Conservation (phyloP, 176 grass and related monocot species). For the Melocanna baccifera region DNA sequence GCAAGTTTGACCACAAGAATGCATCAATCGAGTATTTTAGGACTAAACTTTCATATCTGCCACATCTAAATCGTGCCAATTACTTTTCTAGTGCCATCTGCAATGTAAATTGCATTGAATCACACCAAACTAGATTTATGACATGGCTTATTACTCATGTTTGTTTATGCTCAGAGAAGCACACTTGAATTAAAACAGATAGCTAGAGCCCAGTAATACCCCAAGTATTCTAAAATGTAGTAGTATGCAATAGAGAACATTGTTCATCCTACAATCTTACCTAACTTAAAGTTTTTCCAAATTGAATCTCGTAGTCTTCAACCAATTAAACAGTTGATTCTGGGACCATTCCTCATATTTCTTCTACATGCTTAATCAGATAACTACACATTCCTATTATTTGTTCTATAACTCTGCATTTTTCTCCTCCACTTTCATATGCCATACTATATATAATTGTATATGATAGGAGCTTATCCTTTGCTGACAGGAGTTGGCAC, state of each 20-base stretch:
- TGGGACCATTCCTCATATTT: not conserved
- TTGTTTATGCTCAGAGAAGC: not conserved
- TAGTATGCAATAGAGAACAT: not conserved
- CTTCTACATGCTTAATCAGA: not conserved
- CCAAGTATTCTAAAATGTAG: not conserved
- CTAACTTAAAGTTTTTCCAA: not conserved
- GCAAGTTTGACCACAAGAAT: constrained; percentile 27
- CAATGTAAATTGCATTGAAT: not conserved
- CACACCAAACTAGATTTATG: not conserved
- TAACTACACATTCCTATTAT: not conserved
- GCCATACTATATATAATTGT: not conserved
- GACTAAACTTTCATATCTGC: not conserved
- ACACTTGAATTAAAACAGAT: too few species aligned
- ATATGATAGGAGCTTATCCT: constrained; percentile 26
- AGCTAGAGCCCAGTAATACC: not conserved
- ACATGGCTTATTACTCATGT: not conserved
- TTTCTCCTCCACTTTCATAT: not conserved
- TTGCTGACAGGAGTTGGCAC: constrained; percentile 76
- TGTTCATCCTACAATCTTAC: not conserved
- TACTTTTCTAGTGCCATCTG: not conserved
- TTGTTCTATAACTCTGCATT: constrained; percentile 1
- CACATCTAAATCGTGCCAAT: not conserved
- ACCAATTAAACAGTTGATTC: not conserved
- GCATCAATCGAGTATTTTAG: not conserved
- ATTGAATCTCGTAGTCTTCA: not conserved